A percentile compares a stretch with the other conserved stretches of the same genome.
Conservation (phyloP, 345 rosid genomes). For the Ceriops decandra region DNA sequence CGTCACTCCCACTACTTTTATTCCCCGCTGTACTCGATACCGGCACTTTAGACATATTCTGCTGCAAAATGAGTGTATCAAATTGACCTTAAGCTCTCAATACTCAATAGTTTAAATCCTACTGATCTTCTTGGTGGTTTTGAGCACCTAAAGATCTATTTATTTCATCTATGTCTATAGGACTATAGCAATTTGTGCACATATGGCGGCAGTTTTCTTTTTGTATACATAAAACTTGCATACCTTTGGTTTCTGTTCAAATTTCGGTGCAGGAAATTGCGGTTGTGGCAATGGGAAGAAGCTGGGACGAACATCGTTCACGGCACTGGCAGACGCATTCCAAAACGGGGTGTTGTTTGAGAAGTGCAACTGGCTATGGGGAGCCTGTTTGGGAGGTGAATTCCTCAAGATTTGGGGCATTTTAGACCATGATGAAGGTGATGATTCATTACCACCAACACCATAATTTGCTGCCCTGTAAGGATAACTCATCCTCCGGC, state of each 20-base stretch:
- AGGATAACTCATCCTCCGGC: constrained; percentile 30
- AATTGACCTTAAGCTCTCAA: constrained; percentile 8
- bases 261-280: constrained; percentile 42
- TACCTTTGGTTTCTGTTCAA: constrained; percentile 39
- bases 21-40: constrained; percentile 45
- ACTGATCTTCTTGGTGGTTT: constrained; percentile 19
- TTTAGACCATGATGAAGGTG: constrained; percentile 55
- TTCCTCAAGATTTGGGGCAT: constrained; percentile 55
- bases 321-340: constrained; percentile 56
- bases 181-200: not conserved
- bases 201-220: constrained; percentile 7
- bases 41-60: constrained; percentile 48
- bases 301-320: constrained; percentile 54
- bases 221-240: not conserved
- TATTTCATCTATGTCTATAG: not conserved
- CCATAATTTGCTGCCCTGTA: constrained; percentile 35
- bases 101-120: constrained; percentile 12
- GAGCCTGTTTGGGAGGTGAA: constrained; percentile 58
- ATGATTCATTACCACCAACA: constrained; percentile 27
- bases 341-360: constrained; percentile 92
- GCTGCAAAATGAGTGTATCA: constrained; percentile 17
- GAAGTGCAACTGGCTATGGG: constrained; percentile 59
- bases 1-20: constrained; percentile 63
- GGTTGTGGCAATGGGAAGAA: constrained; percentile 57
- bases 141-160: not conserved